These are phyloP conservation scores for Lactarius indigo DNA, from an alignment of 768 basidiomycete genomes.

Conservation along the genomic window DNA sequence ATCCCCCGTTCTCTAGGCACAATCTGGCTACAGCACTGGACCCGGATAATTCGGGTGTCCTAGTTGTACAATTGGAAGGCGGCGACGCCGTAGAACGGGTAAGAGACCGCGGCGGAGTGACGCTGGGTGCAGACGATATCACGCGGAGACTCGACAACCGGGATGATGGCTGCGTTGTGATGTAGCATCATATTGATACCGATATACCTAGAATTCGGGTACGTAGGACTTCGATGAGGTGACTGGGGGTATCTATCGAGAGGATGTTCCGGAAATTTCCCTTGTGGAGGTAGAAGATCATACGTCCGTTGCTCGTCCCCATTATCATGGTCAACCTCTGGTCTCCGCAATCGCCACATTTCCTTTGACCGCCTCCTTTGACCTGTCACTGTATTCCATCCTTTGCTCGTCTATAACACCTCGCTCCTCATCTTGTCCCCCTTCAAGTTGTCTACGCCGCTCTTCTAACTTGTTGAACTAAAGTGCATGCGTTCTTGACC, in stretches of 20 bases:
- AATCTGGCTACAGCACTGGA: constrained; percentile 71
- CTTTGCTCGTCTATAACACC: not conserved
- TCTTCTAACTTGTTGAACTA: not conserved
- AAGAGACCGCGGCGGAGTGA: constrained; percentile 32
- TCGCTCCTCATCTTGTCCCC: not conserved
- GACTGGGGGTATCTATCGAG: not conserved
- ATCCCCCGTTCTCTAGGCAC: constrained; percentile 46
- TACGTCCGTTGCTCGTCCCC: not conserved
- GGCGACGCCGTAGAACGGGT: constrained; percentile 29
- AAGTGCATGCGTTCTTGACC: not conserved
- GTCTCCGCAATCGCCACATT: not conserved
- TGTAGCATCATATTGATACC: constrained; percentile 40
- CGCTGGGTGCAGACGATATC: constrained; percentile 56
- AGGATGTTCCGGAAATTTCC: not conserved
- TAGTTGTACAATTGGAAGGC: constrained; percentile 69
- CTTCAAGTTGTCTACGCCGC: not conserved
- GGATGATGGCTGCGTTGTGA: constrained; percentile 60
- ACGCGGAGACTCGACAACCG: constrained; percentile 49
- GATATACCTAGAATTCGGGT: not conserved
- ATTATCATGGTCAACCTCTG: not conserved
- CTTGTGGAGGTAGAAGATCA: not conserved
- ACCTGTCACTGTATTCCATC: too few species aligned
- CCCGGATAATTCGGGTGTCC: constrained; percentile 76
- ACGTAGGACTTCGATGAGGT: not conserved
- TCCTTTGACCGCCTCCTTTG: too few species aligned